Conservation (phyloP, 139 green algal genomes). For the Tetradesmus obliquus region DNA sequence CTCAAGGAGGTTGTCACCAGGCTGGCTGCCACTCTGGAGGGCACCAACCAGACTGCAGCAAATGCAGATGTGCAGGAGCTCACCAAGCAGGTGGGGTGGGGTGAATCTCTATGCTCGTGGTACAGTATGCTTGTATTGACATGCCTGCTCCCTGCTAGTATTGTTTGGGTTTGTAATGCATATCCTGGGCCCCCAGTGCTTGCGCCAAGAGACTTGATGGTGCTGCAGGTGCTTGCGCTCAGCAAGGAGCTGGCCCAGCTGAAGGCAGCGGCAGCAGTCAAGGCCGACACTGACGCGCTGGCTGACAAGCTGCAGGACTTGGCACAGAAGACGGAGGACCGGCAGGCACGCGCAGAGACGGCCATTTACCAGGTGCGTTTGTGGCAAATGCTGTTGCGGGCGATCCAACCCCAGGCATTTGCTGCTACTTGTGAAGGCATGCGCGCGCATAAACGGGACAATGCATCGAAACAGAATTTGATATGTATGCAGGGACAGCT, state of each 20-base stretch:
- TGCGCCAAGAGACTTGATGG: not conserved
- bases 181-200: not conserved
- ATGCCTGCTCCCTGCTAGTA: no score
- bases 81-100: not conserved
- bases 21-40: slow-evolving; percentile 12
- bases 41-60: not conserved
- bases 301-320: slow-evolving; percentile 14
- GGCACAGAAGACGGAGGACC: slow-evolving; percentile 50
- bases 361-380: slow-evolving; percentile 25
- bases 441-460: no score
- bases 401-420: no score
- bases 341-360: slow-evolving; percentile 27
- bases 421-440: no score
- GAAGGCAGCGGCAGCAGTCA: not conserved
- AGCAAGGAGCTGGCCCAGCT: not conserved
- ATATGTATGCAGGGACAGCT: no score
- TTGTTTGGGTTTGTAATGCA: no score
- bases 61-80: not conserved
- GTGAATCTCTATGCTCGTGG: not conserved
- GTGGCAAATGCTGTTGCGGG: no score
- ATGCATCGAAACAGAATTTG: no score
- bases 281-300: not conserved
- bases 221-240: not conserved
- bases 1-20: not conserved
- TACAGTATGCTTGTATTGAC: not conserved